Conservation (phyloP, 2,329 filamentous ascomycete species). For the Aspergillus viridinutans region DNA sequence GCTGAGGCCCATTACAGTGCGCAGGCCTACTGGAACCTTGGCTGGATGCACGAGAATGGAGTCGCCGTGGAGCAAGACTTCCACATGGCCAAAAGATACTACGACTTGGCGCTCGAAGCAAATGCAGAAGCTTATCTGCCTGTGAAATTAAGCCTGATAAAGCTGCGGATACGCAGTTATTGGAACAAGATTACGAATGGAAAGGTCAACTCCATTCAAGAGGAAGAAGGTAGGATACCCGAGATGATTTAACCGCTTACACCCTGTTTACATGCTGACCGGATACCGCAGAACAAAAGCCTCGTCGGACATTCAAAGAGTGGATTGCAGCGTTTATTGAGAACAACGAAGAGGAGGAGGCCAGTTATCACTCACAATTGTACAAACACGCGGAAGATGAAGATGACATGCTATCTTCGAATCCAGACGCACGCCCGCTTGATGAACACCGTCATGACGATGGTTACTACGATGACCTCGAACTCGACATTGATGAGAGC, state of each 20-base stretch:
- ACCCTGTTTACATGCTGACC: constrained; percentile 24
- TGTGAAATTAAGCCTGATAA: constrained; percentile 81
- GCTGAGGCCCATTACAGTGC: constrained; percentile 89
- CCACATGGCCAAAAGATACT: constrained; percentile 93
- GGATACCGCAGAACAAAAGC: constrained; percentile 54
- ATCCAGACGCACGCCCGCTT: constrained; percentile 16
- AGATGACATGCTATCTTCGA: constrained; percentile 30
- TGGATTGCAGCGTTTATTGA: constrained; percentile 85
- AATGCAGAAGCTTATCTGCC: constrained; percentile 93
- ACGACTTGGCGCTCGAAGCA: constrained; percentile 85
- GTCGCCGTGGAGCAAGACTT: constrained; percentile 91
- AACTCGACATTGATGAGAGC: constrained; percentile 66
- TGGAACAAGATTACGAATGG: constrained; percentile 94
- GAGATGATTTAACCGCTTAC: background rate
- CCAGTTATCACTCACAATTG: constrained; percentile 58
- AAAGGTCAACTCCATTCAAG: constrained; percentile 85
- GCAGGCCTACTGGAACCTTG: constrained; percentile 93
- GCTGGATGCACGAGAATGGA: constrained; percentile 99
- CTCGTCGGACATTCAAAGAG: constrained; percentile 73
- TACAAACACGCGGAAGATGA: constrained; percentile 36
- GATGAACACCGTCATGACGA: constrained; percentile 40
- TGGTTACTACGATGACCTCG: constrained; percentile 58
- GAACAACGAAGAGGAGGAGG: constrained; percentile 60
- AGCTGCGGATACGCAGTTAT: constrained; percentile 77
- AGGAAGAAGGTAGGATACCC: constrained; percentile 68